A percentile compares a stretch with the other conserved stretches of the same genome.
phyloP scores from a whole-genome alignment of 306 rosid genomes.

The Vachellia collinsii region DNA sequence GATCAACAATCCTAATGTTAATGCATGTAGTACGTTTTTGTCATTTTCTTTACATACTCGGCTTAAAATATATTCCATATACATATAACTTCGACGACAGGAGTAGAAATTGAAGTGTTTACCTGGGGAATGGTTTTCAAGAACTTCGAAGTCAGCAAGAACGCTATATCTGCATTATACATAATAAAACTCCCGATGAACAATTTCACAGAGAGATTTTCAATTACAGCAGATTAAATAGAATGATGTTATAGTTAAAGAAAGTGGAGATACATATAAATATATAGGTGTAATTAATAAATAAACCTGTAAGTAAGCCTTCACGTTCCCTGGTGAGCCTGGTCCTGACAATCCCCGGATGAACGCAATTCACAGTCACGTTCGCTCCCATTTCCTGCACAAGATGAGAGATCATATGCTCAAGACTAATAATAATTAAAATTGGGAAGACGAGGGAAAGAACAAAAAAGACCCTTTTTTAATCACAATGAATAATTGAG shows the following conservation, averaged over 20 bases:
- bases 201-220: not conserved
- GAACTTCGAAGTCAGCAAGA: slow-evolving; percentile 83
- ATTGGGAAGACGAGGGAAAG: slow-evolving; percentile 29
- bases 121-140: slow-evolving; percentile 95
- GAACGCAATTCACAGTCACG: slow-evolving; percentile 86
- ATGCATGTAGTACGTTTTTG: too few species aligned
- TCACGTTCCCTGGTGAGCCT: slow-evolving; percentile 95
- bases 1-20: too few species aligned
- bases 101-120: not conserved
- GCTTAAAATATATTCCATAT: too few species aligned
- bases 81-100: too few species aligned
- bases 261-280: too few species aligned
- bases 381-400: slow-evolving; percentile 77
- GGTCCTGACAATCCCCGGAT: slow-evolving; percentile 90
- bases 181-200: not conserved
- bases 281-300: not conserved
- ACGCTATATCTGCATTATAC: slow-evolving; percentile 68
- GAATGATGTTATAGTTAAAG: too few species aligned
- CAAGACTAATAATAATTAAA: not conserved
- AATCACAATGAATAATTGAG: not conserved
- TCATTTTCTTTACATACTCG: too few species aligned
- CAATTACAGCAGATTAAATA: not conserved
- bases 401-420: not conserved
- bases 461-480: slow-evolving; percentile 44
- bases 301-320: slow-evolving; percentile 75